Percentiles rank a stretch among this genome's conserved stretches.
These are phyloP conservation scores for Quercus lobata DNA, from an alignment of 331 rosid species.

Conservation along the genomic window DNA sequence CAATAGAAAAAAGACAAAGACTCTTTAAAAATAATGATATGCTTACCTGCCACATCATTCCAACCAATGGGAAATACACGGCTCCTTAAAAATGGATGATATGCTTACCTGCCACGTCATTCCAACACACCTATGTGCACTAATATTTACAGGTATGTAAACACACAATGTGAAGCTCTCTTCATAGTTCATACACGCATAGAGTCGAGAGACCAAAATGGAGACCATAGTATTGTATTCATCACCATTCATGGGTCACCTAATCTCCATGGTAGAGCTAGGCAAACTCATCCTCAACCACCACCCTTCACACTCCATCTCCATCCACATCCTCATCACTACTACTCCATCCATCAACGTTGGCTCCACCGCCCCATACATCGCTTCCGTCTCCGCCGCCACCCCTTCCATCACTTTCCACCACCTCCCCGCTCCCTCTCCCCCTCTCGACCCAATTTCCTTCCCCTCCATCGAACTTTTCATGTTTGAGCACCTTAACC, in stretches of 20 bases:
- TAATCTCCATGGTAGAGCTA: conserved; percentile 34
- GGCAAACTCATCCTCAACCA: conserved; percentile 25
- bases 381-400: background rate
- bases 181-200: too few species aligned
- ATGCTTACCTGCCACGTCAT: too few species aligned
- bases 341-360: conserved; percentile 14
- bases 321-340: conserved; percentile 22
- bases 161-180: too few species aligned
- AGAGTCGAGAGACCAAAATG: background rate
- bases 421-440: background rate
- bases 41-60: too few species aligned
- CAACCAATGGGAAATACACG: too few species aligned
- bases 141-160: too few species aligned
- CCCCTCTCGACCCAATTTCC: conserved; percentile 9
- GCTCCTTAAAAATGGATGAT: too few species aligned
- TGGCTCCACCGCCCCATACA: conserved; percentile 14
- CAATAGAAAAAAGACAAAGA: too few species aligned
- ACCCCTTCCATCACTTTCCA: background rate
- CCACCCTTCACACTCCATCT: conserved; percentile 7
- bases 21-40: too few species aligned
- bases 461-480: conserved; percentile 4
- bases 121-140: too few species aligned
- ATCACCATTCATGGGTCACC: conserved; percentile 24
- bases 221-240: conserved; percentile 26
- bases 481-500: conserved; percentile 12